Evolutionary conservation across 23 red algal genomes (phyloP).

Genomic region (Pyropia haitanensis): DNA sequence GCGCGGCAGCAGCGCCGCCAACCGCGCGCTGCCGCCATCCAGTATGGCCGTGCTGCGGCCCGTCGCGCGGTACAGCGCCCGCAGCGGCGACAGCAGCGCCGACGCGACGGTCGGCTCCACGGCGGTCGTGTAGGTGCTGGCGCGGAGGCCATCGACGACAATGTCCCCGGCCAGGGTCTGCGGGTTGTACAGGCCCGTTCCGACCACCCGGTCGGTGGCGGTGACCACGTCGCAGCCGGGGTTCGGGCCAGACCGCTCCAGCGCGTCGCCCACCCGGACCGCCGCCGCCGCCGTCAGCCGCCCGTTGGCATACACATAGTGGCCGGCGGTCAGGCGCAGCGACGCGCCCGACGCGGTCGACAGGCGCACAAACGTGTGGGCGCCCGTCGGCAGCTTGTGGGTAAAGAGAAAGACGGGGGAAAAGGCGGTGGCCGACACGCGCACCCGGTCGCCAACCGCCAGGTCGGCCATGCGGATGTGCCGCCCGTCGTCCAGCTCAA

Average conservation of each 20-base stretch:
- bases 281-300: background rate
- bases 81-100: too few relatives aligned
- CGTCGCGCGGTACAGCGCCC: too few relatives aligned
- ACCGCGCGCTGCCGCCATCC: too few relatives aligned
- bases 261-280: background rate
- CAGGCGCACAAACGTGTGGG: background rate
- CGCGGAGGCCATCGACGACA: background rate
- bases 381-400: background rate
- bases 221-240: background rate
- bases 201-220: background rate
- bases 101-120: too few relatives aligned
- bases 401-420: constrained; percentile 1
- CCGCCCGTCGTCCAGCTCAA: constrained; percentile 56
- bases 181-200: background rate
- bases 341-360: background rate
- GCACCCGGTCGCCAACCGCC: constrained; percentile 50
- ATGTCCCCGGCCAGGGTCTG: background rate
- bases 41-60: too few relatives aligned
- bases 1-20: too few relatives aligned
- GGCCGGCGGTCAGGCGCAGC: background rate
- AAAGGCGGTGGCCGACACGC: background rate
- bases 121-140: background rate
- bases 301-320: background rate
- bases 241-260: background rate
- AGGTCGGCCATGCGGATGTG: constrained; percentile 29